These are phyloP conservation scores for Tuber magnatum DNA, from an alignment of 495 filamentous ascomycete genomes.

Conservation along the genomic window DNA sequence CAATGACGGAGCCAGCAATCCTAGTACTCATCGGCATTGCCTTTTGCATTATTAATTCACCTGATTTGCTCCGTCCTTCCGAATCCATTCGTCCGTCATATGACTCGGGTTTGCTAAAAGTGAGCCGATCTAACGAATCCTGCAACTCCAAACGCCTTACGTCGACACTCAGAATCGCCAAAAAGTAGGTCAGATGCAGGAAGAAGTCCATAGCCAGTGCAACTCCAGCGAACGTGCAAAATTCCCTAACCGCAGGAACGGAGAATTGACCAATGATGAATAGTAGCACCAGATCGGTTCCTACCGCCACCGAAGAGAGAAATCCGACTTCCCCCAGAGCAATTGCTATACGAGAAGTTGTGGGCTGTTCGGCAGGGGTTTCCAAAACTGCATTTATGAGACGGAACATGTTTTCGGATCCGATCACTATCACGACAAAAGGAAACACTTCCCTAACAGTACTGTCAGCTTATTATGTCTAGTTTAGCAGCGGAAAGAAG, in stretches of 20 bases:
- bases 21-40: slow-evolving; percentile 39
- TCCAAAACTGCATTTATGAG: slow-evolving; percentile 64
- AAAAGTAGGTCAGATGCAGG: slow-evolving; percentile 64
- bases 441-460: slow-evolving; percentile 52
- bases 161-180: slow-evolving; percentile 66
- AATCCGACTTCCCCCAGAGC: slow-evolving; percentile 64
- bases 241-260: slow-evolving; percentile 56
- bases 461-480: slow-evolving; percentile 8
- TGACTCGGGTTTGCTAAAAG: slow-evolving; percentile 29
- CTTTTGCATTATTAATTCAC: slow-evolving; percentile 25
- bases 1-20: slow-evolving; percentile 41
- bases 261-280: slow-evolving; percentile 52
- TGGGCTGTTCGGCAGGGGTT: slow-evolving; percentile 55
- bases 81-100: neutral
- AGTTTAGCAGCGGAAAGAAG: neutral
- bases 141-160: slow-evolving; percentile 61
- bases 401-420: slow-evolving; percentile 64
- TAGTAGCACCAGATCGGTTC: slow-evolving; percentile 56
- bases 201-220: slow-evolving; percentile 64
- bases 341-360: slow-evolving; percentile 54
- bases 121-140: slow-evolving; percentile 47
- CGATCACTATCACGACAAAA: slow-evolving; percentile 61
- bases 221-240: slow-evolving; percentile 63
- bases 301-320: slow-evolving; percentile 53
- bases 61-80: neutral